These are phyloP conservation scores for Scedosporium apiospermum DNA, from an alignment of 2,329 filamentous ascomycete species.

Conservation along the genomic window DNA sequence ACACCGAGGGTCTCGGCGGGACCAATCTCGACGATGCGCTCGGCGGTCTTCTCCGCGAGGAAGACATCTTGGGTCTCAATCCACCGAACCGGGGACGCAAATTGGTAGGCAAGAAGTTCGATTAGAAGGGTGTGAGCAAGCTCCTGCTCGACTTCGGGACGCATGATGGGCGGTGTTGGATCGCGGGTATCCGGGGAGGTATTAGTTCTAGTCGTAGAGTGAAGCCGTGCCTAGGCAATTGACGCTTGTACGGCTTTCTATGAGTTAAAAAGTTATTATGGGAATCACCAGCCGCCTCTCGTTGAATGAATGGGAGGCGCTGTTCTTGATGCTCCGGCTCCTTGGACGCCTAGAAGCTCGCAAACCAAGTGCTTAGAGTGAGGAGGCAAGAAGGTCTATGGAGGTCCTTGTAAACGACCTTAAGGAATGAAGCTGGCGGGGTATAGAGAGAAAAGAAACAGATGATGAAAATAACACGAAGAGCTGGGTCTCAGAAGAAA, in stretches of 20 bases:
- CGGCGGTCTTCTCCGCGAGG: constrained; percentile 87
- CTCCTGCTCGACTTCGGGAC: constrained; percentile 98
- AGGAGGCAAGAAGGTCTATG: not conserved
- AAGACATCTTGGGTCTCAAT: constrained; percentile 99
- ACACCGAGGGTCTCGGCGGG: constrained; percentile 93
- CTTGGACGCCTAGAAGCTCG: not conserved
- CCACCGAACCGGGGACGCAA: constrained; percentile 97
- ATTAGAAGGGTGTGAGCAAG: constrained; percentile 96
- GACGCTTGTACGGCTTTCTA: not conserved
- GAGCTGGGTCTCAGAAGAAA: constrained; percentile 4
- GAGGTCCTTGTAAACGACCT: too few relatives aligned
- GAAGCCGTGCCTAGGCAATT: not conserved
- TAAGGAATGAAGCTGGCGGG: not conserved
- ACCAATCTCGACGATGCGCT: constrained; percentile 95
- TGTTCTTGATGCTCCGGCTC: not conserved
- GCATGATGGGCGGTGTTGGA: constrained; percentile 52
- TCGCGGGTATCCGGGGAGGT: not conserved
- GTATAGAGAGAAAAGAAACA: constrained; percentile 3
- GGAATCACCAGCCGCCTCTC: not conserved
- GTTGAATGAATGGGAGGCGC: not conserved
- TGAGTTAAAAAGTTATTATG: not conserved
- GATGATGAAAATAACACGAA: not conserved
- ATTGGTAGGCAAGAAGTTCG: constrained; percentile 98
- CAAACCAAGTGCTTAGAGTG: not conserved
- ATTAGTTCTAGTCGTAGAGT: constrained; percentile 1